phyloP scores from a whole-genome alignment of 345 rosid species.

The Lepidium aucheri region DNA sequence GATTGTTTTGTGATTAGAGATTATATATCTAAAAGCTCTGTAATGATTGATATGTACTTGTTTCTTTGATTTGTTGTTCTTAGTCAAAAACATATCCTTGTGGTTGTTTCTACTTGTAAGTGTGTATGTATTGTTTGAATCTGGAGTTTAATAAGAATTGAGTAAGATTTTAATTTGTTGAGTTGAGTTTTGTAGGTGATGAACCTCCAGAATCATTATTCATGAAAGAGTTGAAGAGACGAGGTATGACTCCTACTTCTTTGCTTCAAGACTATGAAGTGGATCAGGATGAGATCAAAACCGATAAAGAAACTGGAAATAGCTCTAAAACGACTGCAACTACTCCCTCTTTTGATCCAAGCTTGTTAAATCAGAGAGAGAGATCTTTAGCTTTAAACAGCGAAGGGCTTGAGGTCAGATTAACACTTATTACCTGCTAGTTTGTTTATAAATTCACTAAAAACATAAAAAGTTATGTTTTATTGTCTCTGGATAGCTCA shows the following conservation, averaged over 20 bases:
- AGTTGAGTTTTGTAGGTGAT: slow-evolving; percentile 47
- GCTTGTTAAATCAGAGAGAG: slow-evolving; percentile 75
- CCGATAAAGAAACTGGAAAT: slow-evolving; percentile 42
- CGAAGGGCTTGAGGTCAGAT: slow-evolving; percentile 91
- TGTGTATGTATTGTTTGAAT: not conserved
- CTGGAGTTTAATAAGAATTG: not conserved
- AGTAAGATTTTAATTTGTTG: slow-evolving; percentile 1
- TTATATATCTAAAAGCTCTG: too few species aligned
- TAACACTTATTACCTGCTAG: not conserved
- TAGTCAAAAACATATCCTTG: too few species aligned
- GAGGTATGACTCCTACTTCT: slow-evolving; percentile 90
- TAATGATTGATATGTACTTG: too few species aligned
- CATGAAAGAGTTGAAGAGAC: slow-evolving; percentile 83
- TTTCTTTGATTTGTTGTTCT: too few species aligned
- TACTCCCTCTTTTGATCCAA: slow-evolving; percentile 48
- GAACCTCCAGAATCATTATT: slow-evolving; percentile 92
- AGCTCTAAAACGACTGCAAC: slow-evolving; percentile 59
- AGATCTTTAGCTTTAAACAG: slow-evolving; percentile 80
- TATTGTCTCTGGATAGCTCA: not conserved
- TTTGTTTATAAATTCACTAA: not conserved
- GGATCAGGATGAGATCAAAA: slow-evolving; percentile 38
- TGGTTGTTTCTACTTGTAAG: too few species aligned
- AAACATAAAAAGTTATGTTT: not conserved
- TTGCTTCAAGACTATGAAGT: slow-evolving; percentile 69
- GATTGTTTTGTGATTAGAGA: too few species aligned